A percentile compares a stretch with the other conserved stretches of the same genome.
These are phyloP conservation scores for Nakataea oryzae DNA, from an alignment of 2,329 filamentous ascomycete species.

Conservation along the genomic window DNA sequence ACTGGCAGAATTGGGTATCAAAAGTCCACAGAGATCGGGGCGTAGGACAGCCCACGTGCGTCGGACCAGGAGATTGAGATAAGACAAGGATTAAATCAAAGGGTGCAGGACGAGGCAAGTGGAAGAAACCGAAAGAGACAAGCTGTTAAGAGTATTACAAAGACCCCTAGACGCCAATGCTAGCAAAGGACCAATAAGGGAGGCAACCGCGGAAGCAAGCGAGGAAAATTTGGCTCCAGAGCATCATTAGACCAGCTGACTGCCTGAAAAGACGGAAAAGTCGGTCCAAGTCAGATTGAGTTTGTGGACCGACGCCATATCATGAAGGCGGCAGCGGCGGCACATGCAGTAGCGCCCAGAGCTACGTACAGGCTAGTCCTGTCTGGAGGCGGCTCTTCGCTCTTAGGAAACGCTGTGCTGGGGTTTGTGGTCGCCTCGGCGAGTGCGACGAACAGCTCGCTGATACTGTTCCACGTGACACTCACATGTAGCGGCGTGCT, in stretches of 20 bases:
- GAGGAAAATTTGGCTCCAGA: not conserved
- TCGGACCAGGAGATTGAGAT: not conserved
- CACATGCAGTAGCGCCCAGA: constrained; percentile 60
- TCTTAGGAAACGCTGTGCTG: constrained; percentile 78
- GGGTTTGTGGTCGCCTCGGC: constrained; percentile 90
- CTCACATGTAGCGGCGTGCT: constrained; percentile 87
- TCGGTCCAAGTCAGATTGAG: not conserved
- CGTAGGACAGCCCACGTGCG: not conserved
- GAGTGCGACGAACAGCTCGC: constrained; percentile 83
- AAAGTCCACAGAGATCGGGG: not conserved
- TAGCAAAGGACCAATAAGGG: not conserved
- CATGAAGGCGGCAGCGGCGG: constrained; percentile 51
- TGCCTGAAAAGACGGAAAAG: not conserved
- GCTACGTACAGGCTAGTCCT: constrained; percentile 79
- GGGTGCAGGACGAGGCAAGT: not conserved
- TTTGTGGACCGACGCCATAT: constrained; percentile 31
- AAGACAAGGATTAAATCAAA: not conserved
- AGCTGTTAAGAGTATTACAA: not conserved
- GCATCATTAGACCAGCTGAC: not conserved
- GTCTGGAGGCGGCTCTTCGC: constrained; percentile 75
- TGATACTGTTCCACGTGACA: constrained; percentile 87
- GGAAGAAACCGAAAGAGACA: not conserved
- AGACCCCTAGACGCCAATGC: not conserved
- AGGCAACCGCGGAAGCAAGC: not conserved
- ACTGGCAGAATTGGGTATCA: not conserved